These are phyloP conservation scores for Colletotrichum eremochloae DNA, from an alignment of 2,329 filamentous ascomycete species.

Conservation along the genomic window DNA sequence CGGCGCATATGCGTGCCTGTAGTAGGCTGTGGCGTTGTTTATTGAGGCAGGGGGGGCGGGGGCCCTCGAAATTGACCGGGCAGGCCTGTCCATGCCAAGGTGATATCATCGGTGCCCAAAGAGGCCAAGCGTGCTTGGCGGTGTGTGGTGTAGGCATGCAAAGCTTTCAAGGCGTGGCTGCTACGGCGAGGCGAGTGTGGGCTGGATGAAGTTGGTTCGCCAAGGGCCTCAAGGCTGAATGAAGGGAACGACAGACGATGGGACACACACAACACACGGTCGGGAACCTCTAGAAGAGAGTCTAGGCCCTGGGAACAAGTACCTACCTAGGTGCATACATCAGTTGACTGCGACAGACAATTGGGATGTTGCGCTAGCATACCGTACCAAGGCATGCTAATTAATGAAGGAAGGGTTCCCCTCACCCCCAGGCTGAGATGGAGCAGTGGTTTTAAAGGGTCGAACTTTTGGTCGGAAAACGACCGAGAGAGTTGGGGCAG, in stretches of 20 bases:
- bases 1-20: not conserved
- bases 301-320: not conserved
- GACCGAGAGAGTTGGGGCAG: not conserved
- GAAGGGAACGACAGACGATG: not conserved
- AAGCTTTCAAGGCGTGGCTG: not conserved
- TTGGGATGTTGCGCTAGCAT: not conserved
- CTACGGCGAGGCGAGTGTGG: not conserved
- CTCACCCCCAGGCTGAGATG: not conserved
- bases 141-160: not conserved
- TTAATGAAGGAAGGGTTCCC: not conserved
- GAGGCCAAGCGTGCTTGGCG: not conserved
- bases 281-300: not conserved
- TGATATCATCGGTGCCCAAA: slow-evolving; percentile 27
- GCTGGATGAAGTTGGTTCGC: not conserved
- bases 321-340: no score
- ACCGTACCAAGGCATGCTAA: no score
- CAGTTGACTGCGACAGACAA: not conserved
- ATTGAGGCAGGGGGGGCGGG: not conserved
- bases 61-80: slow-evolving; percentile 2
- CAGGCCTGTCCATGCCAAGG: slow-evolving; percentile 17
- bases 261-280: not conserved
- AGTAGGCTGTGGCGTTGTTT: not conserved
- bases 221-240: not conserved
- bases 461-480: not conserved
- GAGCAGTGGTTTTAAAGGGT: not conserved